Evolutionary conservation across 768 basidiomycete genomes (phyloP).

Genomic region (Amanita fuliginea): DNA sequence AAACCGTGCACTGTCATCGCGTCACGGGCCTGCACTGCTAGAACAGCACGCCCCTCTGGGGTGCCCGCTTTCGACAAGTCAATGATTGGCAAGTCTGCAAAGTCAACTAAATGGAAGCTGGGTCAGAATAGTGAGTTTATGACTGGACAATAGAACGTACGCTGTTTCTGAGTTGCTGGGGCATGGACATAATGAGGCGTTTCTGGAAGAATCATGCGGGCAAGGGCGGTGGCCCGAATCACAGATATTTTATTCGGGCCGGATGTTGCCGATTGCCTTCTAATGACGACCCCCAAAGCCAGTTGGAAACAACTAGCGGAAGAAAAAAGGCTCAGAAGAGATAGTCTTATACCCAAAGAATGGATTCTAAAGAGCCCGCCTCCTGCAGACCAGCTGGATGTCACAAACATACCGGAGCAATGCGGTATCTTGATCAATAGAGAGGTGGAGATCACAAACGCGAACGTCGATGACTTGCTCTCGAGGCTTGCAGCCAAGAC

Average conservation of each 20-base stretch:
- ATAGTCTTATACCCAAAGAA: slow-evolving; percentile 46
- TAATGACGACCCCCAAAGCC: slow-evolving; percentile 12
- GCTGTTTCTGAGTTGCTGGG: slow-evolving; percentile 9
- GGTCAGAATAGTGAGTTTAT: background rate
- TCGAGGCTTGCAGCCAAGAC: slow-evolving; percentile 36
- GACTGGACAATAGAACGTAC: background rate
- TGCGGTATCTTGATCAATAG: slow-evolving; percentile 44
- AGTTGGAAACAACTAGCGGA: slow-evolving; percentile 42
- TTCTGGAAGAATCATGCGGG: slow-evolving; percentile 19
- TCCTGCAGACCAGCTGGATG: slow-evolving; percentile 35
- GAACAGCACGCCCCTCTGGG: slow-evolving; percentile 22
- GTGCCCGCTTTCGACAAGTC: slow-evolving; percentile 33
- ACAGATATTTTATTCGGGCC: no score
- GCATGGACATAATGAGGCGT: slow-evolving; percentile 23
- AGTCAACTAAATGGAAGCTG: slow-evolving; percentile 17
- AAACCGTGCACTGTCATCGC: slow-evolving; percentile 36
- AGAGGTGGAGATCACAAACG: slow-evolving; percentile 39
- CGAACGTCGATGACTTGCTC: slow-evolving; percentile 34
- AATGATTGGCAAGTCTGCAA: slow-evolving; percentile 40
- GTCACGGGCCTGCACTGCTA: slow-evolving; percentile 30
- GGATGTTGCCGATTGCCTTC: background rate
- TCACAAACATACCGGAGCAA: slow-evolving; percentile 40
- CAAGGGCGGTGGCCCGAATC: slow-evolving; percentile 20
- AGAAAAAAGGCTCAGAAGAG: slow-evolving; percentile 44
- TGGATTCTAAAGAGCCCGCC: slow-evolving; percentile 46